Base-by-base conservation (phyloP, 108 stramenopile genomes). In the Nitzschia sp. region DNA sequence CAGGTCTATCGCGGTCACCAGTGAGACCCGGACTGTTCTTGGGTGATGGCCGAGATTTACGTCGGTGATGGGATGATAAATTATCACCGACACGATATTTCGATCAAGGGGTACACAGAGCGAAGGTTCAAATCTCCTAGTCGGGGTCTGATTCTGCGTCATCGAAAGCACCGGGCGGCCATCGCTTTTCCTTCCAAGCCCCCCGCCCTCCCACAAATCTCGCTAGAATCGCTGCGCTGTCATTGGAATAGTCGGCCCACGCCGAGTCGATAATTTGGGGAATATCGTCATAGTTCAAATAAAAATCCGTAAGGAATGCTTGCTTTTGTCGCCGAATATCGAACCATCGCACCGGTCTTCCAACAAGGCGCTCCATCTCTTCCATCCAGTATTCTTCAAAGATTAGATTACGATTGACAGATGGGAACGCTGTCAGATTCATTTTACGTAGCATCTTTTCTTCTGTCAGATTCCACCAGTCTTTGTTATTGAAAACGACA, bases 341-440 rank as follows among this genome's bases (percentile, higher is more conserved):
- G 21, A n/a, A 51, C 49, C 49, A 51, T 5, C 49, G 49, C 21
- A 51, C 18, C 11, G 8, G 49, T 5, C n/a, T 9, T 51, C 49
- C 49, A 19, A 23, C 49, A 42, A 42, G 3, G 15, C 19, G n/a
- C 45, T 62, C 61, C 42, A 62, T 42, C 6, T 62, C 28, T 21
- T 62, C 61, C 36, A 62, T 62, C 72, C 72, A 74, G 24, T 74
- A 74, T 46, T 66, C 72, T 53, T 74, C 72, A 17, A 60, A 62
- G 3, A 74, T 59, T 66, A 74, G 29, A 33, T 74, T 74, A 19
- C 66, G 26, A 49, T 74, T 68, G 35, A 74, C 72, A 17, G 13
- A 4, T 5, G 49, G 49, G 21, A 51, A 51, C 5, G 4, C 21
- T 5, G 49, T 51, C 17, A 23, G 4, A 19, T 51, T 51, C 17